Conservation (phyloP, 2,329 filamentous ascomycete species). For the Chaetomiaceae sp. region DNA sequence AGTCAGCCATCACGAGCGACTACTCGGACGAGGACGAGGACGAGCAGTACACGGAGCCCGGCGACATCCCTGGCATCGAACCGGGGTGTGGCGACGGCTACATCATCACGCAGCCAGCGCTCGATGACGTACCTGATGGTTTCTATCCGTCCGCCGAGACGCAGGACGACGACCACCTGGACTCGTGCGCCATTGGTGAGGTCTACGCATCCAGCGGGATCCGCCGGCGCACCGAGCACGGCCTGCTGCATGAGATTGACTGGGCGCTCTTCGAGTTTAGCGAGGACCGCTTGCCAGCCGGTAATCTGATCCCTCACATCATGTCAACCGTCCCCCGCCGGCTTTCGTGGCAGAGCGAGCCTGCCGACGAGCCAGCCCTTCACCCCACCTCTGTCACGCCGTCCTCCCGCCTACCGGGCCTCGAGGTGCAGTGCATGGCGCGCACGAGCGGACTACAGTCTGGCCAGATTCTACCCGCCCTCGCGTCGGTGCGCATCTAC, state of each 20-base stretch:
- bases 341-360: conserved; percentile 2
- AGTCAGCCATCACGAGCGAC: conserved; percentile 48
- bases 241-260: conserved; percentile 83
- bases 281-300: conserved; percentile 60
- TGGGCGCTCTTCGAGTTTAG: conserved; percentile 87
- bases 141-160: conserved; percentile 71
- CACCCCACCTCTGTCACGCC: conserved; percentile 55
- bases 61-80: conserved; percentile 74
- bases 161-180: conserved; percentile 74
- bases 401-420: conserved; percentile 58
- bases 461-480: conserved; percentile 68
- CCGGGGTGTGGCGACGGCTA: conserved; percentile 70
- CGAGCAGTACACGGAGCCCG: conserved; percentile 51
- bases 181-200: conserved; percentile 73
- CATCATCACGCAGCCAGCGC: conserved; percentile 81
- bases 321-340: background rate
- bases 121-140: conserved; percentile 76
- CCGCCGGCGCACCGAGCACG: conserved; percentile 63
- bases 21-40: conserved; percentile 36
- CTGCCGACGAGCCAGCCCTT: conserved; percentile 23
- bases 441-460: conserved; percentile 78
- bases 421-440: conserved; percentile 81
- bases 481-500: conserved; percentile 82
- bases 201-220: conserved; percentile 89
- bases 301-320: conserved; percentile 59